Percentiles rank a stretch among this genome's conserved stretches.
Conservation (phyloP, 768 basidiomycete genomes). For the Boletus sp. region DNA sequence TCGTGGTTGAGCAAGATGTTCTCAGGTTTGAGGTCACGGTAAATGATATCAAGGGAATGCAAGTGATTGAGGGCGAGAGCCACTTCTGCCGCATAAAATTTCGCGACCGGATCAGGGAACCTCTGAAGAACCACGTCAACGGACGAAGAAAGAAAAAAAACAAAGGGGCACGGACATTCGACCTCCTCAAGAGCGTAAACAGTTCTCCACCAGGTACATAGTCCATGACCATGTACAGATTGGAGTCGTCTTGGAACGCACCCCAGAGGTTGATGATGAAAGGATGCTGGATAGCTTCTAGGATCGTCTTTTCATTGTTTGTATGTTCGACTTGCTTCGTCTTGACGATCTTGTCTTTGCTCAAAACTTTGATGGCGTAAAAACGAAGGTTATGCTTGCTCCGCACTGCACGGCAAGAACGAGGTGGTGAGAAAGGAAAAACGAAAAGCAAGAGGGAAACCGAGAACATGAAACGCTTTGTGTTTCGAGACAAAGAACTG, state of each 20-base stretch:
- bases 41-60: conserved; percentile 85
- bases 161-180: conserved; percentile 60
- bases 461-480: neutral
- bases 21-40: conserved; percentile 97
- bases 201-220: conserved; percentile 96
- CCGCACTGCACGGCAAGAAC: conserved; percentile 51
- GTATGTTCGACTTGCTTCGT: conserved; percentile 98
- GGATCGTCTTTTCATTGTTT: conserved; percentile 89
- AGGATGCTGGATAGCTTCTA: conserved; percentile 82
- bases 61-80: conserved; percentile 90
- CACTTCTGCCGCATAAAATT: conserved; percentile 97
- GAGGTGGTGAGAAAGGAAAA: conserved; percentile 1
- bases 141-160: conserved; percentile 10
- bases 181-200: conserved; percentile 88
- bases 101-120: conserved; percentile 95
- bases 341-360: conserved; percentile 87
- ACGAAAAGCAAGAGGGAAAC: neutral
- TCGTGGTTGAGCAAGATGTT: conserved; percentile 92
- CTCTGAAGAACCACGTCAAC: conserved; percentile 45
- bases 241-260: conserved; percentile 85
- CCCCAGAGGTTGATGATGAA: conserved; percentile 98
- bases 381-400: conserved; percentile 94
- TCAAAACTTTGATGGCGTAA: conserved; percentile 94
- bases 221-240: conserved; percentile 98
- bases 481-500: conserved; percentile 2